Evolutionary conservation across 768 basidiomycete species (phyloP).

Genomic region (Udeniomyces megalosporus): DNA sequence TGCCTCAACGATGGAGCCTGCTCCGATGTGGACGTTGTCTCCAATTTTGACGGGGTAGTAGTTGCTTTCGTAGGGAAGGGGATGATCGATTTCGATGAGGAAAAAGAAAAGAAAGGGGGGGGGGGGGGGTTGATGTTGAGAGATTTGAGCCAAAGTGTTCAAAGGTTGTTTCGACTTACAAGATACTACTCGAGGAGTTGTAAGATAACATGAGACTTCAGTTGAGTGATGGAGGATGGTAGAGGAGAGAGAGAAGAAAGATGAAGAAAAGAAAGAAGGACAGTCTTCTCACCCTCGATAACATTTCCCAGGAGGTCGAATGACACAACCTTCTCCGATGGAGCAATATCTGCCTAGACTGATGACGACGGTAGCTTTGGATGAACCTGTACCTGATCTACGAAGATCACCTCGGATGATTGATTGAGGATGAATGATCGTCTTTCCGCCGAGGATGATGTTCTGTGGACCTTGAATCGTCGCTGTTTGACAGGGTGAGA

Average conservation of each 20-base stretch:
- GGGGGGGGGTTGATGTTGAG: too few relatives aligned
- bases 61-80: slow-evolving; percentile 33
- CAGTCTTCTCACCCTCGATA: slow-evolving; percentile 30
- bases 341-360: slow-evolving; percentile 84
- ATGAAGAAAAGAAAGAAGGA: neutral
- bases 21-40: slow-evolving; percentile 86
- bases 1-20: slow-evolving; percentile 77
- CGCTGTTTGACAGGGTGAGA: slow-evolving; percentile 40
- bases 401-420: slow-evolving; percentile 89
- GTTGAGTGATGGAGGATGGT: too few relatives aligned
- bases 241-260: neutral
- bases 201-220: too few relatives aligned
- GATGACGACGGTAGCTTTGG: slow-evolving; percentile 68
- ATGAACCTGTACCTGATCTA: slow-evolving; percentile 56
- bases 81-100: neutral
- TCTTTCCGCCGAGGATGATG: slow-evolving; percentile 93
- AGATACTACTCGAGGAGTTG: too few relatives aligned
- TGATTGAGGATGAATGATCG: slow-evolving; percentile 75
- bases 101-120: neutral
- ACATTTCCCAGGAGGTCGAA: slow-evolving; percentile 37
- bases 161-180: too few relatives aligned
- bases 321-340: slow-evolving; percentile 73
- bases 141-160: too few relatives aligned
- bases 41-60: slow-evolving; percentile 97
- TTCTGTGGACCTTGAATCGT: slow-evolving; percentile 87